Conservation (phyloP, 2,329 filamentous ascomycete species). For the Pseudogymnoascus sp. region DNA sequence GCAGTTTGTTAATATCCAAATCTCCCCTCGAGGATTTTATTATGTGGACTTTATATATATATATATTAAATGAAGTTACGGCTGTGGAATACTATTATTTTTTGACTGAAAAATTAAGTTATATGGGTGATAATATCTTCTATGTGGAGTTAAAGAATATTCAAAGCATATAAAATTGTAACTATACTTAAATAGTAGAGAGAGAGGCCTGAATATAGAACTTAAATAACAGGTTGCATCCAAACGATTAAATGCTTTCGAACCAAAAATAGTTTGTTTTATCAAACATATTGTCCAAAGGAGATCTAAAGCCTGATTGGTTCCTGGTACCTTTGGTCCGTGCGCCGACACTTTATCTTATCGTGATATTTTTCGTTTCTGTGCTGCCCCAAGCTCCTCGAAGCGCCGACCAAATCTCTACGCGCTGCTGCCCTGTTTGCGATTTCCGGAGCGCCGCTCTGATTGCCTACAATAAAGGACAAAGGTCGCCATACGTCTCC, state of each 20-base stretch:
- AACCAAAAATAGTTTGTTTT: background rate
- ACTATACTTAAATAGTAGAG: background rate
- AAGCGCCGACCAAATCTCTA: background rate
- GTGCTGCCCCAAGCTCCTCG: background rate
- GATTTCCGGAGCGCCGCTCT: background rate
- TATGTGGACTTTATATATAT: background rate
- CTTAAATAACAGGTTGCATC: background rate
- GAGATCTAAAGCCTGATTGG: background rate
- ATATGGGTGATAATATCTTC: background rate
- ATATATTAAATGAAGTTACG: conserved; percentile 1
- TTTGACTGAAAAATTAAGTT: background rate
- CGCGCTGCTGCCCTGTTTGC: background rate
- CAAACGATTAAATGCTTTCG: background rate
- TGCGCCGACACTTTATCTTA: conserved; percentile 2
- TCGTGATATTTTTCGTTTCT: conserved; percentile 6
- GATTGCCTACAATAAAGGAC: background rate
- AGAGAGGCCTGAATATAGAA: background rate
- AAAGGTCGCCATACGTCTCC: background rate
- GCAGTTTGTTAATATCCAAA: background rate
- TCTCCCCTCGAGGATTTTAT: conserved; percentile 7
- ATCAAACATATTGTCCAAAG: background rate
- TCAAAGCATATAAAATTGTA: background rate
- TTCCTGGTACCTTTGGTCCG: background rate
- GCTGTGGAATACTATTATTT: background rate
- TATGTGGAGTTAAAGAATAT: background rate